phyloP scores from a whole-genome alignment of 2,329 filamentous ascomycete genomes.

The Paramyrothecium sp. region DNA sequence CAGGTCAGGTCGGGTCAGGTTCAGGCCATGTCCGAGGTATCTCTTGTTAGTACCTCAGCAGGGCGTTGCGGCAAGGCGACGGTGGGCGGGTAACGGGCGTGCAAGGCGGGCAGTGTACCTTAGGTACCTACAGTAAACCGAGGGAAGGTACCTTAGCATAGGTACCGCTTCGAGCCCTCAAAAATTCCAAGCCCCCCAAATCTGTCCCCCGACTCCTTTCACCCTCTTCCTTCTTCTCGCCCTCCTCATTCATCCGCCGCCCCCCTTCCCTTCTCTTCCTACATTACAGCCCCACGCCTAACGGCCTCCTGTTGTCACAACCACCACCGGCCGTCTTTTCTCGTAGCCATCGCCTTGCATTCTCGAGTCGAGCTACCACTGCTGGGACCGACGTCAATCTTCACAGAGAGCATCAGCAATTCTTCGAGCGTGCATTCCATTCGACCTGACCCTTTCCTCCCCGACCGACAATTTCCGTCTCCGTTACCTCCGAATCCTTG shows the following conservation, averaged over 20 bases:
- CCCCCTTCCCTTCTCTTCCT: not conserved
- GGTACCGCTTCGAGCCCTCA: conserved; percentile 1
- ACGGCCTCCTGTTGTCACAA: not conserved
- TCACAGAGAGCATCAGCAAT: not conserved
- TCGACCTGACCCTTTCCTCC: not conserved
- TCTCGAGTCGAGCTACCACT: not conserved
- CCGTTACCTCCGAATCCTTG: not conserved
- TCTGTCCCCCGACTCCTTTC: not conserved
- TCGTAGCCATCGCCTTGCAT: not conserved
- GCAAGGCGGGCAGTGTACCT: not conserved
- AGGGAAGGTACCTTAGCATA: no score
- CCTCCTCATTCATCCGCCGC: not conserved
- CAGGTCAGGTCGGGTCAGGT: not conserved
- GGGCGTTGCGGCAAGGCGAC: not conserved
- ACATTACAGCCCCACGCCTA: not conserved
- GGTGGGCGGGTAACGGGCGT: not conserved
- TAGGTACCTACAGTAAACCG: not conserved
- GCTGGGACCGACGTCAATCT: not conserved
- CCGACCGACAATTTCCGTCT: not conserved
- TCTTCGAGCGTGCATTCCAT: not conserved
- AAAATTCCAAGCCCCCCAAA: not conserved
- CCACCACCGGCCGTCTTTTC: not conserved
- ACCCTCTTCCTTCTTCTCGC: conserved; percentile 2
- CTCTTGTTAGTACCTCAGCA: not conserved
- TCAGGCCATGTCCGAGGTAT: not conserved